Percentiles rank a stretch among this genome's conserved stretches.
These are phyloP conservation scores for Coccomyxa subellipsoidea DNA, from an alignment of 163 green algal species.

Conservation along the genomic window DNA sequence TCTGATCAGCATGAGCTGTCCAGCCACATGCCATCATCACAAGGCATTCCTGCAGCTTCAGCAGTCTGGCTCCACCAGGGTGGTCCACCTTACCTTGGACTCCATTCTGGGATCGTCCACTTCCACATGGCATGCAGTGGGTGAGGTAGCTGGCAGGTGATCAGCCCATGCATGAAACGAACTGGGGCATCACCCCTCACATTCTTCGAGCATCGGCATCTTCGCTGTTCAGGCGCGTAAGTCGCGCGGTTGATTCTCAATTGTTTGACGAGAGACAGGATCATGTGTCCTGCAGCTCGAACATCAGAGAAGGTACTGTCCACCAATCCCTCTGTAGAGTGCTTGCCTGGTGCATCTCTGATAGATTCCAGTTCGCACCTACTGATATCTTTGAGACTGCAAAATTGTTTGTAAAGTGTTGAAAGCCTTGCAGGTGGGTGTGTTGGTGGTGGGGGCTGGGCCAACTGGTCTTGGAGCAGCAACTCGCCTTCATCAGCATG, in stretches of 20 bases:
- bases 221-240: background rate
- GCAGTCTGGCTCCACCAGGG: no score
- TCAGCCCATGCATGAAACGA: background rate
- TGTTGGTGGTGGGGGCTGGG: conserved; percentile 84
- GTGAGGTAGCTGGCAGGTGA: background rate
- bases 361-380: no score
- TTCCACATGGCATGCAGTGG: background rate
- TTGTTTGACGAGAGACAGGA: background rate
- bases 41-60: no score
- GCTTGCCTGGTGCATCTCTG: no score
- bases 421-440: conserved; percentile 54
- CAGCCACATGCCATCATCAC: no score
- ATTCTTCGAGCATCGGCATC: background rate
- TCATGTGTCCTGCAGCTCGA: background rate
- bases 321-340: no score
- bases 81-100: background rate
- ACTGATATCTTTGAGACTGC: no score
- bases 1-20: no score
- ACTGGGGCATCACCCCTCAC: background rate
- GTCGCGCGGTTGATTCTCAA: background rate
- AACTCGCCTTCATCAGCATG: conserved; percentile 83
- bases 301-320: background rate
- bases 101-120: background rate
- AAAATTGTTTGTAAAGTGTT: no score
- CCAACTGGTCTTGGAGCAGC: conserved; percentile 89